Evolutionary conservation across 208 protist genomes (phyloP), one percentile per base, ranked within the genome.

Genomic region (Trypanosoma congolense): DNA sequence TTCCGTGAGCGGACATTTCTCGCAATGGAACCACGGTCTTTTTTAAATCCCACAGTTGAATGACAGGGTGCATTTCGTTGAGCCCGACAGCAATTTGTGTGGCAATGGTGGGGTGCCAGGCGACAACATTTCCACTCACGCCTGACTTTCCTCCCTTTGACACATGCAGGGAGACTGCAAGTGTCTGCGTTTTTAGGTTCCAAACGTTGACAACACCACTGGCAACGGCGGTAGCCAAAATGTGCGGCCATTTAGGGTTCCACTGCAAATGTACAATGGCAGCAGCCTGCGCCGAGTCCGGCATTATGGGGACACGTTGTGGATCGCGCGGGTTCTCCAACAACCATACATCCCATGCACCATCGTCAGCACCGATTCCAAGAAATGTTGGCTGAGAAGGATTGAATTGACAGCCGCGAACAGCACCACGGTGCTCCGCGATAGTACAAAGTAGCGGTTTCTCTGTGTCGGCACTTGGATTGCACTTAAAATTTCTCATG

Each of bases 41-140:
- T 56, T 91, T 81, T 3, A 99, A 70, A 70, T 99, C 96, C 97
- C 97, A 99, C 40, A 98, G 63, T 64, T 98, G 95, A 51, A 99
- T 75, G 16, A 97, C 80, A 45, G 97, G 95, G 46, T 71, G 58
- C 1, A 61, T 56, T 55, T 98, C 96, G 42, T 98, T 96, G 9
- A 90, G 90, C 5, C 93, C 96, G 18, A 96, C 91, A 6, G 94
- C 77, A 19, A 99, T 68, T 45, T 95, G 82, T 42, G 92, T 97
- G 9, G 93, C 78, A 43, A 82, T 80, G 16, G 83, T 80, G 31
- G 97, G 97, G 73, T 98, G 87, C 97, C 97, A 99, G 1, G 90
- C 92, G 29, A 98, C 77, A 33, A 83, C 77, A n/a, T 74, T 88
- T 43, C 77, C 73, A 60, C 66, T 65, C 31, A 53, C 57, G 19